Evolutionary conservation across 371 early-diverging fungal genomes (phyloP).

Genomic region (Smittium mucronatum): DNA sequence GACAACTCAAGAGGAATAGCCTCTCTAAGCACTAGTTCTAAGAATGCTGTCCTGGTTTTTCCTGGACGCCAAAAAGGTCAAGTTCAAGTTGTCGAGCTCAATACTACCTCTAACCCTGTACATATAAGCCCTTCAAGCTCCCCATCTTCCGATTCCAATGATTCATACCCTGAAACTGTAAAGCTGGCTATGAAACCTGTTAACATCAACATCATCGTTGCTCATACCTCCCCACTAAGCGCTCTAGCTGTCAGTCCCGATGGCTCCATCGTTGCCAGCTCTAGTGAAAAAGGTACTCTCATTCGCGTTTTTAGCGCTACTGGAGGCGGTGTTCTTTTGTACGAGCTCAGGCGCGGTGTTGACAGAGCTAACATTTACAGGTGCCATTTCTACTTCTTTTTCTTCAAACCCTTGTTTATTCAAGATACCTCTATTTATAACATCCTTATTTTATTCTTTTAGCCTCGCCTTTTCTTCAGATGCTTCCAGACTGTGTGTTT

Average conservation of each 20-base stretch:
- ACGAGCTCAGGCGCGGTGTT: constrained; percentile 79
- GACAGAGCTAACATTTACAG: constrained; percentile 78
- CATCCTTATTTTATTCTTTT: background rate
- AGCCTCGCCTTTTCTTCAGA: constrained; percentile 71
- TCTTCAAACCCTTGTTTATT: background rate
- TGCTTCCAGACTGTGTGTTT: constrained; percentile 62
- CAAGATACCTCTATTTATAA: constrained; percentile 9
- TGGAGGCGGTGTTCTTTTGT: constrained; percentile 50
- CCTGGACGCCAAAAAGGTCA: constrained; percentile 72
- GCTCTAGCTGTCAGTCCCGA: constrained; percentile 62
- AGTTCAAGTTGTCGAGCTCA: constrained; percentile 72
- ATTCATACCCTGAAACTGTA: background rate
- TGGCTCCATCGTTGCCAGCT: constrained; percentile 64
- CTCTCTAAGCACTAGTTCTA: constrained; percentile 27
- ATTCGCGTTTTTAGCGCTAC: constrained; percentile 76
- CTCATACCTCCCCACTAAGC: constrained; percentile 63
- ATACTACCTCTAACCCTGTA: constrained; percentile 23
- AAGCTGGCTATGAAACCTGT: constrained; percentile 17
- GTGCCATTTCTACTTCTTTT: background rate
- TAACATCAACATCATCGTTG: constrained; percentile 66
- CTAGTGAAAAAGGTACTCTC: constrained; percentile 81
- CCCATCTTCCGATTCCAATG: background rate
- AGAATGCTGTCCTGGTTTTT: constrained; percentile 47
- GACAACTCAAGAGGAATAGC: constrained; percentile 62
- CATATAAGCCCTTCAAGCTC: background rate